phyloP scores from a whole-genome alignment of 2,329 filamentous ascomycete genomes.

The Botryotinia narcissicola region DNA sequence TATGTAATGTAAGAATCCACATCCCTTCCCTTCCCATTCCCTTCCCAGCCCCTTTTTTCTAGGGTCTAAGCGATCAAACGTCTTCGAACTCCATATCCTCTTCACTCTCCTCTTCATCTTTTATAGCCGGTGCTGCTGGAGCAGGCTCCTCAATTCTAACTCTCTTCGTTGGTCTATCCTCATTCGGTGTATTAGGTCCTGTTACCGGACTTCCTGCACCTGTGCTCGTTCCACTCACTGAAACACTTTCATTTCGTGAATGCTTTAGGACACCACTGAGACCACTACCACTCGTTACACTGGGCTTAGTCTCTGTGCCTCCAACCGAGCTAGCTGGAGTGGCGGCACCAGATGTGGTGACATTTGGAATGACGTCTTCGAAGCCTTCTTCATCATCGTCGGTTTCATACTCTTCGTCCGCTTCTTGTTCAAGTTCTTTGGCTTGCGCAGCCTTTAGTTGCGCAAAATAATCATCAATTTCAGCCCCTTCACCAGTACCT shows the following conservation, averaged over 20 bases:
- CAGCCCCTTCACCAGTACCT: slow-evolving; percentile 50
- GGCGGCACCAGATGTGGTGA: slow-evolving; percentile 30
- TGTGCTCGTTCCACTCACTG: slow-evolving; percentile 37
- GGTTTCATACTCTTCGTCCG: slow-evolving; percentile 51
- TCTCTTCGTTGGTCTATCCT: slow-evolving; percentile 56
- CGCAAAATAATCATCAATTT: slow-evolving; percentile 66
- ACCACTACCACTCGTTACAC: slow-evolving; percentile 25
- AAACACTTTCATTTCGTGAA: slow-evolving; percentile 32
- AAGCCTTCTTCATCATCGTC: slow-evolving; percentile 48
- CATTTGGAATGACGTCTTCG: slow-evolving; percentile 44
- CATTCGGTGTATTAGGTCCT: slow-evolving; percentile 39
- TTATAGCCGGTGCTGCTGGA: slow-evolving; percentile 31
- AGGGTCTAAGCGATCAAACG: slow-evolving; percentile 39
- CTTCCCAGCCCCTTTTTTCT: not conserved
- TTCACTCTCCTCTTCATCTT: slow-evolving; percentile 49
- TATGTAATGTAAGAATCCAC: slow-evolving; percentile 1
- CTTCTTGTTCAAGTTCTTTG: slow-evolving; percentile 47
- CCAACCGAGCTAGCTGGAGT: slow-evolving; percentile 35
- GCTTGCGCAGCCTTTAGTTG: slow-evolving; percentile 61
- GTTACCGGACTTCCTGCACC: slow-evolving; percentile 38
- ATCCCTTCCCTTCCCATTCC: not conserved
- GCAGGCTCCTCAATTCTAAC: slow-evolving; percentile 55
- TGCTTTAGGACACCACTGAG: slow-evolving; percentile 34
- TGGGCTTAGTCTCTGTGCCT: slow-evolving; percentile 26
- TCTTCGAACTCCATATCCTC: slow-evolving; percentile 60